Evolutionary conservation across 257 asterid genomes (phyloP).

Genomic region (Solanum habrochaites): DNA sequence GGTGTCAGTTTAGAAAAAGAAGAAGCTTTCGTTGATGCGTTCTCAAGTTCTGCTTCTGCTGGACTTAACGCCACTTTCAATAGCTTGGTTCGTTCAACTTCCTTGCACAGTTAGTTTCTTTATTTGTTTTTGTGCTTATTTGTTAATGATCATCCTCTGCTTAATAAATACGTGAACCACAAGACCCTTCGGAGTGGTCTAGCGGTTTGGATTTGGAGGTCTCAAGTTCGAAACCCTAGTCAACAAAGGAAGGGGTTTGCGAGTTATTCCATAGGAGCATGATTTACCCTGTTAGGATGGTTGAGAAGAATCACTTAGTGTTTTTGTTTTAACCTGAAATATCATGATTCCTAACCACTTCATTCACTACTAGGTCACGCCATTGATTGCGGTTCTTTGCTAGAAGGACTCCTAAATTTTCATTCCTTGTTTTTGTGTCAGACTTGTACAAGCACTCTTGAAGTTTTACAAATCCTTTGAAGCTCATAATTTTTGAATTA

Average conservation of each 20-base stretch:
- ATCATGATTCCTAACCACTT: background rate
- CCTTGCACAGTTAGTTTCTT: background rate
- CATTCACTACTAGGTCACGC: background rate
- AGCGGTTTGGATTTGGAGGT: no score
- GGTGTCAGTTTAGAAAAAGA: background rate
- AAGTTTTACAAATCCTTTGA: background rate
- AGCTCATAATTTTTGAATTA: background rate
- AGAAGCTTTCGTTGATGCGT: background rate
- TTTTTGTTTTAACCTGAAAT: background rate
- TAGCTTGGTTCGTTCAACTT: slow-evolving; percentile 2
- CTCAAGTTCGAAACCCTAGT: no score
- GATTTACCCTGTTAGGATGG: no score
- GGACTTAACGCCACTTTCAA: slow-evolving; percentile 3
- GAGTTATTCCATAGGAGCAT: no score
- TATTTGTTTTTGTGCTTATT: no score
- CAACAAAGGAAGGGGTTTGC: no score
- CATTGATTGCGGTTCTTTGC: background rate
- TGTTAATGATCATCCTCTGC: background rate
- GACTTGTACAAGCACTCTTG: background rate
- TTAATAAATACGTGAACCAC: no score
- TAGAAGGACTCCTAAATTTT: background rate
- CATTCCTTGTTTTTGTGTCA: background rate
- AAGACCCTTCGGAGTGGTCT: no score
- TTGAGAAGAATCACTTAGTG: background rate
- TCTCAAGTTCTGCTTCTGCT: background rate